phyloP scores from a whole-genome alignment of 2,329 filamentous ascomycete species.

The Celoporthe dispersa region DNA sequence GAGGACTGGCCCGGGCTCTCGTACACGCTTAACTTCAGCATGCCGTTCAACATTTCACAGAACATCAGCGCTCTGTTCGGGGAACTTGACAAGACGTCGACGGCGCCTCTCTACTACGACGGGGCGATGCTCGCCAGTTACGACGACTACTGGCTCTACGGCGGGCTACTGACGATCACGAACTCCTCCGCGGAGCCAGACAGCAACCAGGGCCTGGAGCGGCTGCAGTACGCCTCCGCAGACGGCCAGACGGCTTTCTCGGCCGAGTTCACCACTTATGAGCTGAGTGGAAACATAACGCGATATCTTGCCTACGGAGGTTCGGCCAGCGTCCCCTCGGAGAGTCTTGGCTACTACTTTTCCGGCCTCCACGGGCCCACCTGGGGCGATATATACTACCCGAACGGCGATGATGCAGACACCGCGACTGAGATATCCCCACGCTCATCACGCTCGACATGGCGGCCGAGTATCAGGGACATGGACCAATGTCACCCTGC shows the following conservation, averaged over 20 bases:
- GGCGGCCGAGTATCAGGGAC: slow-evolving; percentile 49
- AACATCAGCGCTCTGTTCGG: slow-evolving; percentile 60
- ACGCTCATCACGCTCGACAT: slow-evolving; percentile 67
- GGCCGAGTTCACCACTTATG: slow-evolving; percentile 46
- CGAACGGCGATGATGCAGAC: slow-evolving; percentile 39
- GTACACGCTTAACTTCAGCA: slow-evolving; percentile 62
- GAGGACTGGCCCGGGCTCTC: slow-evolving; percentile 58
- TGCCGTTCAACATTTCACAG: slow-evolving; percentile 54
- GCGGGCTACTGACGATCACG: slow-evolving; percentile 53
- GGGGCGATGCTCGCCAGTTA: slow-evolving; percentile 70
- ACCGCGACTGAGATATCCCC: slow-evolving; percentile 55
- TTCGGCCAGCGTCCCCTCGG: slow-evolving; percentile 66
- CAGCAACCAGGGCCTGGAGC: slow-evolving; percentile 50
- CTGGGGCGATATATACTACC: slow-evolving; percentile 53
- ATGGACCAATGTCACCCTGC: slow-evolving; percentile 64
- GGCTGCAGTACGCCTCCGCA: slow-evolving; percentile 59
- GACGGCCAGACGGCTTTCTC: slow-evolving; percentile 46
- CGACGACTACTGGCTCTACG: slow-evolving; percentile 66
- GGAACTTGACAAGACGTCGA: slow-evolving; percentile 40
- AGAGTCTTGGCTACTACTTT: slow-evolving; percentile 75
- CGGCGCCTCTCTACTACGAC: slow-evolving; percentile 60
- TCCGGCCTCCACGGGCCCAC: slow-evolving; percentile 60
- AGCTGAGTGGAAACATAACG: slow-evolving; percentile 51
- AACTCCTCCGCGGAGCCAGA: slow-evolving; percentile 42
- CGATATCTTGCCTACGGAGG: slow-evolving; percentile 69